Evolutionary conservation across 768 basidiomycete genomes (phyloP), one percentile per base, ranked within the genome.

Genomic region (Russula dissimulans): DNA sequence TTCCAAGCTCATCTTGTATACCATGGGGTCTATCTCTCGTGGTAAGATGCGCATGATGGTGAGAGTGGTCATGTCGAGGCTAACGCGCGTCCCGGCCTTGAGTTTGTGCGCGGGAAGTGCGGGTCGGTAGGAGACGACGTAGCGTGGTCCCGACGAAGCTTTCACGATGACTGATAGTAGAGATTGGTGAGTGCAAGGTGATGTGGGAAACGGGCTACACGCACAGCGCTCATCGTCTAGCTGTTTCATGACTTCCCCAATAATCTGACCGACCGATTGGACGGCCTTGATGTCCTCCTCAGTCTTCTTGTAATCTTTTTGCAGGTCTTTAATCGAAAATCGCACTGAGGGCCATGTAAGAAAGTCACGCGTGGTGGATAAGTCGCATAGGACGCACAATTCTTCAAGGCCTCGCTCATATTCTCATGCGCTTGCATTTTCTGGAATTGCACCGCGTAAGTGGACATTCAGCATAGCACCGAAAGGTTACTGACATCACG

Each of bases 211-310:
- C 31, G 12, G 18, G 46, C 18, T 44, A 44, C 2, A 79, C 91
- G 68, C 69, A 95, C 95, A 98, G 73, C 97, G 81, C 73, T 98
- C 95, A 63, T 97, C 93, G 68, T 98, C 97, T 10, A 99, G 77
- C 71, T 99, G 95, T 74, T 97, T 97, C 85, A 98, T 87, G 58
- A 99, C 92, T 75, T 99, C 97, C 63, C 93, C 97, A 57, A 99
- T 95, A 65, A 99, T 97, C 76, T 99, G 97, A 34, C 97, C 97
- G 14, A 98, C 97, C 8, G 91, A 95, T 71, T 99, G 97, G 15
- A 99, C 87, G 45, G 97, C 97, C 75, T 97, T 98, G 75, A 99
- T 95, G 68, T 99, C 95, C 31, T 99, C 94, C 74, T 99, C 97
- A 0, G 93, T 95, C 79, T 95, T 94, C 66, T 85, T 91, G 69